These are phyloP conservation scores for Teratosphaeriaceae sp. DNA, from an alignment of 2,329 filamentous ascomycete genomes.

Conservation along the genomic window DNA sequence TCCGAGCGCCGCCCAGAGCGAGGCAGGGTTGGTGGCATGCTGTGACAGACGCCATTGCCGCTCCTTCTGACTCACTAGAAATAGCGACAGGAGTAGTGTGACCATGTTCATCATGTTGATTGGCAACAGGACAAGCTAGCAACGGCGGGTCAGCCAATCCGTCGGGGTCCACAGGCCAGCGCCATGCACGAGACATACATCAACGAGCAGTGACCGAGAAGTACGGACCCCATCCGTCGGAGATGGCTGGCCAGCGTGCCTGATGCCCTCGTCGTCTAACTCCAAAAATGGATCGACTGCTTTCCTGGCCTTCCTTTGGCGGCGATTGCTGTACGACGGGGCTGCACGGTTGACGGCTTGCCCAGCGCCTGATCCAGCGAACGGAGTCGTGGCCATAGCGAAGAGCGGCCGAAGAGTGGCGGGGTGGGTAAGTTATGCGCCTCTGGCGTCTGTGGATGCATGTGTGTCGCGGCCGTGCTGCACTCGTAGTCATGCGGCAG, in stretches of 20 bases:
- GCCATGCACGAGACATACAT: slow-evolving; percentile 13
- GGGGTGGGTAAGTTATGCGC: no score
- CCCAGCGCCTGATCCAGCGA: neutral
- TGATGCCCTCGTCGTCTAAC: slow-evolving; percentile 21
- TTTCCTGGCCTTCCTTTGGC: slow-evolving; percentile 20
- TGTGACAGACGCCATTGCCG: slow-evolving; percentile 41
- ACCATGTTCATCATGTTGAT: slow-evolving; percentile 46
- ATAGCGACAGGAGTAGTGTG: slow-evolving; percentile 59
- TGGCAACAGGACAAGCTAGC: slow-evolving; percentile 50
- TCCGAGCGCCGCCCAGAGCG: slow-evolving; percentile 32
- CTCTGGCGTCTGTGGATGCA: no score
- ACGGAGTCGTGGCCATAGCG: neutral
- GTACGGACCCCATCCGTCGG: slow-evolving; percentile 9
- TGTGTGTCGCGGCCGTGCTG: no score
- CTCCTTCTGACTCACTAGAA: slow-evolving; percentile 54
- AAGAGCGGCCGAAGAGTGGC: no score
- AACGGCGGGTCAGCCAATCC: slow-evolving; percentile 8
- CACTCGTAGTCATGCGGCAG: neutral
- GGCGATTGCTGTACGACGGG: slow-evolving; percentile 15
- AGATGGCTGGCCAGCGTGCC: slow-evolving; percentile 16
- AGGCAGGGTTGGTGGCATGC: slow-evolving; percentile 29
- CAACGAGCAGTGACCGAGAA: slow-evolving; percentile 16
- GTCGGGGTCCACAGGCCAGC: slow-evolving; percentile 1
- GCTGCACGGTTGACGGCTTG: neutral
- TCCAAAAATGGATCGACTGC: slow-evolving; percentile 23